phyloP scores from a whole-genome alignment of 2,329 filamentous ascomycete species.

The Laburnicola sp. region DNA sequence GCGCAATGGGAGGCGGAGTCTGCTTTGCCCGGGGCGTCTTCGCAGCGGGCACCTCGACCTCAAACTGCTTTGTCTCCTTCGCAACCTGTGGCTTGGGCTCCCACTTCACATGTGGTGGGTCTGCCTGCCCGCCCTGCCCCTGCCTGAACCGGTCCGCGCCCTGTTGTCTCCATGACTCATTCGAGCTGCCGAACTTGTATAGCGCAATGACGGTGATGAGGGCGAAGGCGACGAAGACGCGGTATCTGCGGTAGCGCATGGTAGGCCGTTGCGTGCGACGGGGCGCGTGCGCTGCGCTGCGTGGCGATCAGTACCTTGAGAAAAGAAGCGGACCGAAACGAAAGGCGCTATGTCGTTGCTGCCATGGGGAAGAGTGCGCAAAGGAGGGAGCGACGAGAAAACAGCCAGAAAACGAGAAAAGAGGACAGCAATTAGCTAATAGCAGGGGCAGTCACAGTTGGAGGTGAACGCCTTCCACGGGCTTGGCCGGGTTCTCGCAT shows the following conservation, averaged over 20 bases:
- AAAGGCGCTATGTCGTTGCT: too few relatives aligned
- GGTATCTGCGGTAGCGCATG: conserved; percentile 66
- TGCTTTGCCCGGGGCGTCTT: conserved; percentile 27
- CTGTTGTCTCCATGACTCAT: conserved; percentile 43
- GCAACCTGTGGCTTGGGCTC: conserved; percentile 31
- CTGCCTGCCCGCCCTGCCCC: conserved; percentile 21
- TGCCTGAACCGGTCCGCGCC: conserved; percentile 23
- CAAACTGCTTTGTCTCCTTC: conserved; percentile 38
- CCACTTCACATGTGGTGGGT: conserved; percentile 23
- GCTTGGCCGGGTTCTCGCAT: conserved; percentile 8
- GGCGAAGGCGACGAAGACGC: conserved; percentile 62
- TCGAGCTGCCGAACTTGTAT: conserved; percentile 56
- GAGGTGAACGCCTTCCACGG: conserved; percentile 19
- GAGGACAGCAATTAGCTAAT: conserved; percentile 8
- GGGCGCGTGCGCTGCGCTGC: conserved; percentile 17
- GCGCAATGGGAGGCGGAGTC: conserved; percentile 35
- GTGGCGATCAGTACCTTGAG: too few relatives aligned
- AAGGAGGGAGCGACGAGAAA: conserved; percentile 8
- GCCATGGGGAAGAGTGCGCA: conserved; percentile 24
- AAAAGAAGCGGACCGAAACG: too few relatives aligned
- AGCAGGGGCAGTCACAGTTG: conserved; percentile 2
- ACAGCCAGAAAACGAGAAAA: not conserved
- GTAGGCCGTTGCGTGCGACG: conserved; percentile 8
- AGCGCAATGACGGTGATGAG: conserved; percentile 59
- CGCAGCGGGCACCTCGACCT: conserved; percentile 37